phyloP scores from a whole-genome alignment of 2,329 filamentous ascomycete species.

The Neonectria punicea region DNA sequence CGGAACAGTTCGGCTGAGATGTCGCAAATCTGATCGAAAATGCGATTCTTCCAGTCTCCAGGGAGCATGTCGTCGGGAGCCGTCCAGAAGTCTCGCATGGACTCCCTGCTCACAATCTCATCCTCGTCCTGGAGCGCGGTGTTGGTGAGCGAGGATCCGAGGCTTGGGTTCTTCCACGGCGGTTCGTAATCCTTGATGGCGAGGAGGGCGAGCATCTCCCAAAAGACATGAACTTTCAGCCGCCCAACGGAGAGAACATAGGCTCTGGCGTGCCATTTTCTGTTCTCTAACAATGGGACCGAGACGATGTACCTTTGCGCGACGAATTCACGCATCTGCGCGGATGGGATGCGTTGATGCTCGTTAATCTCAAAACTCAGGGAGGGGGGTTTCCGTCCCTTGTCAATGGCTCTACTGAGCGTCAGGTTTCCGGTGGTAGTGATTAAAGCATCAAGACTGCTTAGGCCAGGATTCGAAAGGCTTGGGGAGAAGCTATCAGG shows the following conservation, averaged over 20 bases:
- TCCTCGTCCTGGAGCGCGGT: slow-evolving; percentile 51
- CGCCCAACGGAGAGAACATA: slow-evolving; percentile 51
- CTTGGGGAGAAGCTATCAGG: slow-evolving; percentile 31
- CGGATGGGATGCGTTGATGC: slow-evolving; percentile 49
- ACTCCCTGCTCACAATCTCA: slow-evolving; percentile 44
- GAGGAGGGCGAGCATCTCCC: slow-evolving; percentile 50
- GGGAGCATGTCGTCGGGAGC: slow-evolving; percentile 44
- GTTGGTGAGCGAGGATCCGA: slow-evolving; percentile 50
- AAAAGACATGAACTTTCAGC: slow-evolving; percentile 51
- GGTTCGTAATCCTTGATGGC: slow-evolving; percentile 49
- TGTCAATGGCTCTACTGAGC: not conserved
- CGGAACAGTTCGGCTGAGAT: slow-evolving; percentile 49
- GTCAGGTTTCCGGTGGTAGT: slow-evolving; percentile 41
- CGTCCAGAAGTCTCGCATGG: slow-evolving; percentile 51
- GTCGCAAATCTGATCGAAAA: slow-evolving; percentile 50
- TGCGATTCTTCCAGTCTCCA: slow-evolving; percentile 45
- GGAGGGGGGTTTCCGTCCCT: slow-evolving; percentile 9
- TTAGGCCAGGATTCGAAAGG: slow-evolving; percentile 41
- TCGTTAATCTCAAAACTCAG: slow-evolving; percentile 44
- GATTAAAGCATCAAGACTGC: slow-evolving; percentile 45
- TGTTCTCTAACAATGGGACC: slow-evolving; percentile 44
- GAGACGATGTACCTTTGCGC: slow-evolving; percentile 51
- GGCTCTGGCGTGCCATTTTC: slow-evolving; percentile 52
- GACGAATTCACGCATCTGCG: slow-evolving; percentile 51
- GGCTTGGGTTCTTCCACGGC: slow-evolving; percentile 49